phyloP scores from a whole-genome alignment of 2,329 filamentous ascomycete species.

The Claviceps africana region DNA sequence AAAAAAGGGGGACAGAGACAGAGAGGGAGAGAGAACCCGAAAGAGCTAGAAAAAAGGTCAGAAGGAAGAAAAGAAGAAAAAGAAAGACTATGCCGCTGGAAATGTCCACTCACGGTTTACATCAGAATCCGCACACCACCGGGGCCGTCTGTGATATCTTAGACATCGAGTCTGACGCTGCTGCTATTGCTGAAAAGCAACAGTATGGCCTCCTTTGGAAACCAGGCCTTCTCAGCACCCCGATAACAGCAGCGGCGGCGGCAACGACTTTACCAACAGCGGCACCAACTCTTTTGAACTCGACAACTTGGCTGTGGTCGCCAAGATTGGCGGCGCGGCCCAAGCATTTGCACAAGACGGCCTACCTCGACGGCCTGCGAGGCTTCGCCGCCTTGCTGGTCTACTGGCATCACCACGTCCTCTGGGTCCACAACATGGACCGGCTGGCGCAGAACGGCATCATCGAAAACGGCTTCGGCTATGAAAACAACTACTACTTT shows the following conservation, averaged over 20 bases:
- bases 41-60: not conserved
- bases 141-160: not conserved
- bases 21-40: not conserved
- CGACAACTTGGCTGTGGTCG: constrained; percentile 2
- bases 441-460: constrained; percentile 14
- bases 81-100: not conserved
- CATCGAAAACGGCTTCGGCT: constrained; percentile 41
- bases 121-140: not conserved
- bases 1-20: not conserved
- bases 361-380: constrained; percentile 48
- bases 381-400: constrained; percentile 55
- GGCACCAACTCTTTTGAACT: not conserved
- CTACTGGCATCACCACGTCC: constrained; percentile 46
- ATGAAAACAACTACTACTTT: constrained; percentile 33
- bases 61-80: not conserved
- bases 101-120: not conserved
- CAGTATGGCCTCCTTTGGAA: not conserved
- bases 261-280: too few species aligned
- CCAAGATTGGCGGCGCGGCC: not conserved
- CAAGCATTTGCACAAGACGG: constrained; percentile 29
- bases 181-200: not conserved
- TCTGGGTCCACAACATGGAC: constrained; percentile 37
- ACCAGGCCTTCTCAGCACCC: not conserved
- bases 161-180: not conserved
- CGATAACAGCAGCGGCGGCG: not conserved